A percentile compares a stretch with the other conserved stretches of the same genome.
Conservation (phyloP, 2,329 filamentous ascomycete genomes). For the Dothistroma septosporum region DNA sequence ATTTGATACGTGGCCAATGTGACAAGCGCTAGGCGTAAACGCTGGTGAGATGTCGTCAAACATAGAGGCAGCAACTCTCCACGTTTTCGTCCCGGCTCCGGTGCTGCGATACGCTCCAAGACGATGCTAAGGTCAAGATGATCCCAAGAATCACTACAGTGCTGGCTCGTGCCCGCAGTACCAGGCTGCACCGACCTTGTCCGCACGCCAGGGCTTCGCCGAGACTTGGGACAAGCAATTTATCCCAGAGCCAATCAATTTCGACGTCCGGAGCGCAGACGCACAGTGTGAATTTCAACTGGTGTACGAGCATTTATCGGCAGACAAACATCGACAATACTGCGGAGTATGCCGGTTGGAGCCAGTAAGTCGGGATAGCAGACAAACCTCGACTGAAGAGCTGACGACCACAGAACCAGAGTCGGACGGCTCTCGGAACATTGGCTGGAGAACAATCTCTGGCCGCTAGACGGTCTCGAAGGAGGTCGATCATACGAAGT, state of each 20-base stretch:
- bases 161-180: background rate
- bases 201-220: background rate
- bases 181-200: background rate
- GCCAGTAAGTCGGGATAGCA: background rate
- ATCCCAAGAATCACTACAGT: background rate
- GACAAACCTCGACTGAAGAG: background rate
- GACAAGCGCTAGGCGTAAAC: background rate
- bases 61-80: background rate
- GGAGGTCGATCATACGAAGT: background rate
- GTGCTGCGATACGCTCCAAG: background rate
- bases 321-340: constrained; percentile 4
- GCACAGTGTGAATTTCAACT: constrained; percentile 4
- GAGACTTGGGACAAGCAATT: constrained; percentile 3
- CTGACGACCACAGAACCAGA: background rate
- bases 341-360: constrained; percentile 5
- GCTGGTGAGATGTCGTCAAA: background rate
- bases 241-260: constrained; percentile 1
- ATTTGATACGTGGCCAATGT: background rate
- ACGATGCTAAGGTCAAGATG: background rate
- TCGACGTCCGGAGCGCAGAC: constrained; percentile 2
- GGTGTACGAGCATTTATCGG: background rate
- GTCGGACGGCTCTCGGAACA: background rate
- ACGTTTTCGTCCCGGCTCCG: background rate
- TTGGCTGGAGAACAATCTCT: constrained; percentile 1
- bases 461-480: background rate